These are phyloP conservation scores for Neurospora sp. DNA, from an alignment of 495 filamentous ascomycete species.

Conservation along the genomic window DNA sequence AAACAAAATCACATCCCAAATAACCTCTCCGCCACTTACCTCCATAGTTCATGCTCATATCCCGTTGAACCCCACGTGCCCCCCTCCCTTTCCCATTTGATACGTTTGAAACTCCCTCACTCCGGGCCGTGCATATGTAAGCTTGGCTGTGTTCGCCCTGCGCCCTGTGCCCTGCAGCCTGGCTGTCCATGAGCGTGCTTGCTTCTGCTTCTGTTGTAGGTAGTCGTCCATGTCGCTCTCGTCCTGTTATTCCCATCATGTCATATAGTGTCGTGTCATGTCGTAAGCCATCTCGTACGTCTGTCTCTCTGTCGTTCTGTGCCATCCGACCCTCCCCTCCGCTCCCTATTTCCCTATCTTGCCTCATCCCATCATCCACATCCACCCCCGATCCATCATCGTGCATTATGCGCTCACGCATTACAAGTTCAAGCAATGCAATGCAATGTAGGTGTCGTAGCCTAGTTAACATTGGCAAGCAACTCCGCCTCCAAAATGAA, in stretches of 20 bases:
- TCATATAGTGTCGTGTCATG: not conserved
- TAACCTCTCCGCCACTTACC: not conserved
- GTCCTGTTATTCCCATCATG: not conserved
- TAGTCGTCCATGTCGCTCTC: not conserved
- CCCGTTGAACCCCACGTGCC: too few relatives aligned
- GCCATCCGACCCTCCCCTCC: not conserved
- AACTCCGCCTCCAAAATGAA: slow-evolving; percentile 94
- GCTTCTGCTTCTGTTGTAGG: not conserved
- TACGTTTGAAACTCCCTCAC: not conserved
- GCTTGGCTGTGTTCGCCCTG: not conserved
- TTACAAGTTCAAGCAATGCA: not conserved
- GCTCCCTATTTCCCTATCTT: not conserved
- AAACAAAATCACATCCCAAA: not conserved
- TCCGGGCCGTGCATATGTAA: not conserved
- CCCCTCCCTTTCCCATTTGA: not conserved
- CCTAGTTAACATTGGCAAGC: slow-evolving; percentile 61
- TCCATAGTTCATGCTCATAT: not conserved
- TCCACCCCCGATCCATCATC: too few relatives aligned
- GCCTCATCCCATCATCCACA: not conserved
- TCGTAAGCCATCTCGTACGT: not conserved
- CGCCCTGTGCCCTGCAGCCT: not conserved
- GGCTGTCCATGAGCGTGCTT: not conserved
- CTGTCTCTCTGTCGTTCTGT: not conserved
- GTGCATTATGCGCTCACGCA: not conserved
- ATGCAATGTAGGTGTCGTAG: not conserved